Evolutionary conservation across 305 asterid species (phyloP), one percentile per base, ranked within the genome.

Genomic region (Fraxinus platypoda): DNA sequence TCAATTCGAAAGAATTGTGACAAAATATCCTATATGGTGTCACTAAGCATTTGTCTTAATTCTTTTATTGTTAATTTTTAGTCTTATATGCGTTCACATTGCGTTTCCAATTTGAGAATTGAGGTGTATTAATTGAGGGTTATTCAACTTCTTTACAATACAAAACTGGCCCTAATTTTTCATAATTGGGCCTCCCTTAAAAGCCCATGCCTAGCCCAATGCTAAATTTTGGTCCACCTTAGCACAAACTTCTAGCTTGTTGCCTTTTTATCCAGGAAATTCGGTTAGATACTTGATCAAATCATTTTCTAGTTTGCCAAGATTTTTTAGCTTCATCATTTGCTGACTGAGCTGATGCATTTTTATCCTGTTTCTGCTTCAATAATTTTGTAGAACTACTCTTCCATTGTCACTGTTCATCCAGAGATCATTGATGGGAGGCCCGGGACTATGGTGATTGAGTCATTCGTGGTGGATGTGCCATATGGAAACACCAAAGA

Each of bases 401-500:
- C 93, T 73, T 94, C 98, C 35, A 87, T 90, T 43, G 82, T 94
- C 81, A 90, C 95, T 0, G 94, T 94, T 59, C 98, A 92, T 78
- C 92, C 98, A 0, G 93, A 94, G 91, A 80, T 87, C 59, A 90
- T 90, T 15, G 97, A 94, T 11, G 97, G 96, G 71, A 89, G 93
- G 81, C 92, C 92, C 6, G 97, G 95, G 78, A 92, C 98, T 13
- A 75, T 91, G 92, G 97, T 91, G 81, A 89, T 92, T 8, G 98
- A 94, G 86, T 94, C 98, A 8, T 94, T 91, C 23, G 92, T 92
- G 82, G 98, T 94, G 85, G 98, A 94, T 72, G 91, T 94, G 26
- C 97, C 98, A 0, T 96, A 91, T 41, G 98, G 98, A 8, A 94
- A 94, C 87, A 94, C 98, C 23, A 90, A 85, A 71, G 97, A 94